These are phyloP conservation scores for Globisporangium lucens DNA, from an alignment of 352 stramenopile species.

Conservation along the genomic window DNA sequence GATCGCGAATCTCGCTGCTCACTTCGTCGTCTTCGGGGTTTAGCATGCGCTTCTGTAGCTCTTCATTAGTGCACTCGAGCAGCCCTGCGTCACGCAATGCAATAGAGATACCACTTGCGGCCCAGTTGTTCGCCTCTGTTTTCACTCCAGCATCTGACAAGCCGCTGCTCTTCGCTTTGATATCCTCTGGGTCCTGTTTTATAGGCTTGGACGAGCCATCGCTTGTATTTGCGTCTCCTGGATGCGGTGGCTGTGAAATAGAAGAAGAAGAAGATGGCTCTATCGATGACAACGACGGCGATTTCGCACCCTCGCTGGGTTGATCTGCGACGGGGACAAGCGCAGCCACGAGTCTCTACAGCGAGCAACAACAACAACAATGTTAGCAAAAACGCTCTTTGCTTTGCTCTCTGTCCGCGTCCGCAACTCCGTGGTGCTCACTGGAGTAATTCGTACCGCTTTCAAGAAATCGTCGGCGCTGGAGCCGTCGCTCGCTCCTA, in stretches of 20 bases:
- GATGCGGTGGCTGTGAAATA: not conserved
- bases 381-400: not conserved
- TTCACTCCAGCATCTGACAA: not conserved
- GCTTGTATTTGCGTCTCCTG: not conserved
- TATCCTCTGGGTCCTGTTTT: not conserved
- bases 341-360: slow-evolving; percentile 18
- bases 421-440: not conserved
- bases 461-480: slow-evolving; percentile 45
- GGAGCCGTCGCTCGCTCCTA: slow-evolving; percentile 11
- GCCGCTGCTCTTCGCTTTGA: not conserved
- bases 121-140: slow-evolving; percentile 22
- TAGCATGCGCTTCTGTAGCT: slow-evolving; percentile 25
- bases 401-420: no score
- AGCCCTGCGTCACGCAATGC: slow-evolving; percentile 48
- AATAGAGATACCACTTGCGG: slow-evolving; percentile 23
- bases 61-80: slow-evolving; percentile 31
- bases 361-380: not conserved
- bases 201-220: not conserved
- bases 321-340: slow-evolving; percentile 12
- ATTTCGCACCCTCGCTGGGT: not conserved
- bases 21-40: slow-evolving; percentile 56
- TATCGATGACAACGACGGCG: not conserved
- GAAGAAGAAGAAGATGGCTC: not conserved
- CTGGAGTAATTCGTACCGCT: slow-evolving; percentile 25
- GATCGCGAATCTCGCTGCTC: slow-evolving; percentile 53